A percentile compares a stretch with the other conserved stretches of the same genome.
These are phyloP conservation scores for Xylaria sp. DNA, from an alignment of 2,329 filamentous ascomycete genomes.

Conservation along the genomic window DNA sequence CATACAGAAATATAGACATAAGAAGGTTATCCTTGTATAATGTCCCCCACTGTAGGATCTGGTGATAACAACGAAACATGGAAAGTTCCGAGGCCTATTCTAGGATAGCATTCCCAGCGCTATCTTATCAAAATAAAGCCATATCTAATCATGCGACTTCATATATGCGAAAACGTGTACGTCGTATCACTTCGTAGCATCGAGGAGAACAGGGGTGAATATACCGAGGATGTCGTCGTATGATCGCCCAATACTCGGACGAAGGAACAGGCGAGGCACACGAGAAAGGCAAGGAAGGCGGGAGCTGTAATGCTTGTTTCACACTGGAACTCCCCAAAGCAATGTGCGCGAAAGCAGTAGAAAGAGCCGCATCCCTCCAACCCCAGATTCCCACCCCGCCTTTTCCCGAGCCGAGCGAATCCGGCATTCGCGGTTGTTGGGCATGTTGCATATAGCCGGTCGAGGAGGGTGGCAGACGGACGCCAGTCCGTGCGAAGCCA, in stretches of 20 bases:
- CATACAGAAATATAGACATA: constrained; percentile 14
- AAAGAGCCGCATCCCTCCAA: constrained; percentile 42
- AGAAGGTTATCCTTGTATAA: not conserved
- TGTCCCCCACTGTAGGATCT: not conserved
- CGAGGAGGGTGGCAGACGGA: not conserved
- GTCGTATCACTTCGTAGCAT: constrained; percentile 14
- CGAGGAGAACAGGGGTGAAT: constrained; percentile 1
- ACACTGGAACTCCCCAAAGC: not conserved
- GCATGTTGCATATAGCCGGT: constrained; percentile 39
- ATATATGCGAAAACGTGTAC: not conserved
- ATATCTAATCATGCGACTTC: constrained; percentile 10
- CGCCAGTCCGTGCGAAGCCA: constrained; percentile 11
- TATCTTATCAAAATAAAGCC: not conserved
- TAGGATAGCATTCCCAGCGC: constrained; percentile 8
- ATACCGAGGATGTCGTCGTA: constrained; percentile 8
- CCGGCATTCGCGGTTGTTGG: constrained; percentile 37
- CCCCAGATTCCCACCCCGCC: constrained; percentile 44
- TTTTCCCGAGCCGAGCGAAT: constrained; percentile 42
- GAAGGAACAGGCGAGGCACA: not conserved
- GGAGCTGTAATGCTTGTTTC: not conserved
- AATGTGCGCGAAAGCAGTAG: constrained; percentile 8
- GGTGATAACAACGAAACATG: not conserved
- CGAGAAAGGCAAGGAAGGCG: not conserved
- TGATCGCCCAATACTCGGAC: not conserved
- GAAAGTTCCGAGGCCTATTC: constrained; percentile 8